These are phyloP conservation scores for Boletus rubescentipes DNA, from an alignment of 768 basidiomycete species.

Conservation along the genomic window DNA sequence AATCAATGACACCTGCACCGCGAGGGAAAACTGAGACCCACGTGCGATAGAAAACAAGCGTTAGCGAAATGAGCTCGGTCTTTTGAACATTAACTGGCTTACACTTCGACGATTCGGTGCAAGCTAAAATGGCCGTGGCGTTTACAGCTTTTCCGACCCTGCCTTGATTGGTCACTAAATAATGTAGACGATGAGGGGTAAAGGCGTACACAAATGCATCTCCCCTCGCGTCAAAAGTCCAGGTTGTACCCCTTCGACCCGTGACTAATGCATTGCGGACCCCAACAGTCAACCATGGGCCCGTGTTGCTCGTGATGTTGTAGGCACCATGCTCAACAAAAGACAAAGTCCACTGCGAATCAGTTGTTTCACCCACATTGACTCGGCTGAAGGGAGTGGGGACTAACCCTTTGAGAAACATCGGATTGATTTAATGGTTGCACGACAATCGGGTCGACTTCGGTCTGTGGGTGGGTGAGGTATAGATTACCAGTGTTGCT, in stretches of 20 bases:
- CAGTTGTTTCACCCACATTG: background rate
- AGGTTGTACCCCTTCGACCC: background rate
- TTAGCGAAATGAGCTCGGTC: background rate
- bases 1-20: background rate
- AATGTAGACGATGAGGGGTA: background rate
- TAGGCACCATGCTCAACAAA: background rate
- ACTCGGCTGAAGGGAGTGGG: background rate
- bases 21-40: background rate
- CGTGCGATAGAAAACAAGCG: background rate
- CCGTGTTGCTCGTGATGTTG: background rate
- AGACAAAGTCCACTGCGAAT: background rate
- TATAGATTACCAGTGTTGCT: background rate
- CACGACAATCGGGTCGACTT: background rate
- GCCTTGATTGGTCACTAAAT: too few species aligned
- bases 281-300: background rate
- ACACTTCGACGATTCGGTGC: background rate
- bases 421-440: background rate
- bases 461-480: background rate
- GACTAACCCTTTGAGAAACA: background rate
- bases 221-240: conserved; percentile 6
- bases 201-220: background rate
- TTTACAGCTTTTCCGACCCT: background rate
- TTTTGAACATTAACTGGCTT: background rate
- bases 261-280: background rate
- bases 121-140: background rate